Evolutionary conservation across 305 asterid species (phyloP).

Genomic region (Fraxinus greggii): DNA sequence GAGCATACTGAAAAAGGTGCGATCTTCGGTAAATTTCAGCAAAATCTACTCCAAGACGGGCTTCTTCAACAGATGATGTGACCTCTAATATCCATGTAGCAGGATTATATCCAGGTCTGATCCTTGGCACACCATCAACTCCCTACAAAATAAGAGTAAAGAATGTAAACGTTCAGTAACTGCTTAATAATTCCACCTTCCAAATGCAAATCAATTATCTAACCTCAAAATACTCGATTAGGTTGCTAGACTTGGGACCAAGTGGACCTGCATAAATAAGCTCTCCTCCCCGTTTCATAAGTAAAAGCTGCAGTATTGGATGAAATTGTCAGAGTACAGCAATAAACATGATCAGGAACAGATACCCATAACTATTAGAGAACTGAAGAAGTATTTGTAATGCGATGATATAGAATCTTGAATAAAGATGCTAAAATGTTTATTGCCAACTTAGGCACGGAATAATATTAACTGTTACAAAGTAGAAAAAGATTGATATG

Average conservation of each 20-base stretch:
- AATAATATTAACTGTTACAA: background rate
- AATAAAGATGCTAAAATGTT: background rate
- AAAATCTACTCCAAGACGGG: conserved; percentile 78
- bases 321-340: conserved; percentile 24
- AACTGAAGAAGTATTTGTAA: background rate
- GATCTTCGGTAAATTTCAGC: conserved; percentile 81
- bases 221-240: conserved; percentile 90
- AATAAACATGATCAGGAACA: conserved; percentile 9
- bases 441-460: conserved; percentile 1
- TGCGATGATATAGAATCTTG: background rate
- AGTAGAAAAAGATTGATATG: background rate
- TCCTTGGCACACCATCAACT: conserved; percentile 69
- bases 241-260: conserved; percentile 76
- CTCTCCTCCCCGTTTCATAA: conserved; percentile 94
- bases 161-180: conserved; percentile 13
- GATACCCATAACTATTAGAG: background rate
- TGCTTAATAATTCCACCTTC: conserved; percentile 18
- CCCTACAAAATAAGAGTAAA: conserved; percentile 42
- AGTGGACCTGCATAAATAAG: conserved; percentile 93
- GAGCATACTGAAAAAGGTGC: conserved; percentile 59
- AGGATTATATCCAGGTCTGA: conserved; percentile 84
- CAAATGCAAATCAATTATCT: conserved; percentile 13
- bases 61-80: conserved; percentile 74
- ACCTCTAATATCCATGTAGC: conserved; percentile 97
- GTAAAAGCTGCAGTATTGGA: conserved; percentile 63